Evolutionary conservation across 805 yeast species (phyloP), one percentile per base, ranked within the genome.

Genomic region (Saccharomycodes ludwigii): DNA sequence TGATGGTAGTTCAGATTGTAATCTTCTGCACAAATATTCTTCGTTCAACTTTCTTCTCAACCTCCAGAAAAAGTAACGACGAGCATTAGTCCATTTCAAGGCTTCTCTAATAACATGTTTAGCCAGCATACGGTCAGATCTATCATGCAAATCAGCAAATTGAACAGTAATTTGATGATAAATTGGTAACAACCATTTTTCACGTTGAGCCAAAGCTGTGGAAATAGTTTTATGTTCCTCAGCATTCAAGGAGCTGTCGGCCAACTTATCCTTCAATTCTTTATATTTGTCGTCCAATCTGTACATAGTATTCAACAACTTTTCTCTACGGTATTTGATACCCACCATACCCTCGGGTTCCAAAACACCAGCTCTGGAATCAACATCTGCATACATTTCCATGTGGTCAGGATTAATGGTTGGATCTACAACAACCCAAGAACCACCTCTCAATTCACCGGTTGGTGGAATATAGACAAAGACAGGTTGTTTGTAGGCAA

Each of bases 271-370:
- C 63, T 71, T 80, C 61, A 79, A 68, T 28, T 67, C 73, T 37
- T 72, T 73, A 58, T 84, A 88, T 30, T 68, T 68, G 15, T 70
- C 61, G 54, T 91, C 99, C 42, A 91, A 67, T 60, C 98, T 76
- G 41, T 71, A 71, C 94, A 91, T 93, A 31, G 95, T 84, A n/a
- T 73, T 72, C 40, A 85, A 61, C 43, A 93, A 66, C 62, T 85
- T 86, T 55, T 85, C 95, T 49, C 93, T 80, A 61, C 95, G 79
- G 71, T 80, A 91, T 63, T 91, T 91, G 63, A 91, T 84, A 56
- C 97, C 95, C 51, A 93, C 98, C 86, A 91, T 84, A 58, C 97
- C 98, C 54, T 88, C 95, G 32, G 98, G 97, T 63, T 91, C 98
- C 54, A 93, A 68, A 37, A 91, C 95, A 75, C 98, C 97, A 24